Conservation (phyloP, 495 filamentous ascomycete genomes). For the Tuber calosporum region DNA sequence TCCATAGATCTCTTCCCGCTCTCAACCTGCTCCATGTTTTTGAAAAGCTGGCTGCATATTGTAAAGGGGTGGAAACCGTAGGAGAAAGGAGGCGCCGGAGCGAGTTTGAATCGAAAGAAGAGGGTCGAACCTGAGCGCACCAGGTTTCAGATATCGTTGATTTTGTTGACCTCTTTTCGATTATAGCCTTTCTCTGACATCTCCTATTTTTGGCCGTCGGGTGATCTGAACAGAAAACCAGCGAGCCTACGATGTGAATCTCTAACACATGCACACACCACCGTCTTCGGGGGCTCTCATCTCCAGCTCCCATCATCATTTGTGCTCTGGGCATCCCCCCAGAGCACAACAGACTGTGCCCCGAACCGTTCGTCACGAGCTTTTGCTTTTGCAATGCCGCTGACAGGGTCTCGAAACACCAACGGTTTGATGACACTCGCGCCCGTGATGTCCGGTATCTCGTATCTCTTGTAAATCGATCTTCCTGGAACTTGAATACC, state of each 20-base stretch:
- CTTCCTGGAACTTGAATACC: background rate
- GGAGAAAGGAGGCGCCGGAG: background rate
- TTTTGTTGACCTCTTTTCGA: background rate
- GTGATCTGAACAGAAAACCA: background rate
- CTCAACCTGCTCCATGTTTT: background rate
- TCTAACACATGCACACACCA: conserved; percentile 1
- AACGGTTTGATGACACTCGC: background rate
- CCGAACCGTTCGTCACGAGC: background rate
- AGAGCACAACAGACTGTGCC: background rate
- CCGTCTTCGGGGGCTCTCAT: background rate
- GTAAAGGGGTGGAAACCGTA: conserved; percentile 3
- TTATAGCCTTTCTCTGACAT: conserved; percentile 6
- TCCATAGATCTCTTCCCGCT: background rate
- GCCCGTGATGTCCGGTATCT: background rate
- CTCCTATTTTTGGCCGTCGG: background rate
- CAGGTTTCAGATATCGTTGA: background rate
- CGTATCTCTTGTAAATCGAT: background rate
- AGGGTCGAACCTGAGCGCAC: background rate
- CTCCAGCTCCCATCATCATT: conserved; percentile 5
- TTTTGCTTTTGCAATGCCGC: background rate
- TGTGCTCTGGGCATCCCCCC: background rate
- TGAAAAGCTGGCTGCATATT: background rate
- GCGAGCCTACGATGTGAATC: background rate
- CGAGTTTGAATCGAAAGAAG: background rate
- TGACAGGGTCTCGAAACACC: background rate